phyloP scores from a whole-genome alignment of 768 basidiomycete species.

The Tulasnella sp. region DNA sequence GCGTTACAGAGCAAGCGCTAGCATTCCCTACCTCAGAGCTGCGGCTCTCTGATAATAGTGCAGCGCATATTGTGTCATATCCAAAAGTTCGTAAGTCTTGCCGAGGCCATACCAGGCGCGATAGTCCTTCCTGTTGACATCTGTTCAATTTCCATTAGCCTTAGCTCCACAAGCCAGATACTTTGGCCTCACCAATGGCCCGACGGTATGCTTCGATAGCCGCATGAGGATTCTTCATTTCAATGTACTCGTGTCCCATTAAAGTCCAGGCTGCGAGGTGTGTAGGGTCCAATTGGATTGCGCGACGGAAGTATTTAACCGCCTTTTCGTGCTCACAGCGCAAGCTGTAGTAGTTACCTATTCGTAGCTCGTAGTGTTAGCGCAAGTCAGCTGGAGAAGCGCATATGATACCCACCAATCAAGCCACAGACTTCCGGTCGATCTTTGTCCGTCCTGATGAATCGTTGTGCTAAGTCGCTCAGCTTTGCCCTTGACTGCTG shows the following conservation, averaged over 20 bases:
- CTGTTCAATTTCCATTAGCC: conserved; percentile 30
- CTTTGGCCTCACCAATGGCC: conserved; percentile 65
- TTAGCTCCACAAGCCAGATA: background rate
- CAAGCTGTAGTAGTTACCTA: conserved; percentile 96
- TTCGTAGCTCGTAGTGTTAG: background rate
- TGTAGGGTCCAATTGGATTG: conserved; percentile 88
- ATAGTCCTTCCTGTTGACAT: conserved; percentile 94
- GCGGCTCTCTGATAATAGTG: conserved; percentile 96
- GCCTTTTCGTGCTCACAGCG: conserved; percentile 93
- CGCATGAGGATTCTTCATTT: conserved; percentile 98
- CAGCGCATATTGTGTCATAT: conserved; percentile 93
- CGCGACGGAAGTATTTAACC: conserved; percentile 86
- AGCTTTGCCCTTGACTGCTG: conserved; percentile 81
- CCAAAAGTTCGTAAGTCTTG: conserved; percentile 92
- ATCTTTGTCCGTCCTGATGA: conserved; percentile 79
- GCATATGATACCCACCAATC: conserved; percentile 50
- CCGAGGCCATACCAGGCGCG: conserved; percentile 98
- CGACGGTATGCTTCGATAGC: conserved; percentile 96
- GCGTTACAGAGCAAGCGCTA: background rate
- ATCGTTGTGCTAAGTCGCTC: conserved; percentile 84
- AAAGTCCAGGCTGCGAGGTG: conserved; percentile 97
- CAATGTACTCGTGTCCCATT: conserved; percentile 98
- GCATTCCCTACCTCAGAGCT: conserved; percentile 55
- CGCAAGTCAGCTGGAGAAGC: background rate
- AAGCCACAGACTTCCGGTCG: conserved; percentile 94